These are phyloP conservation scores for Achaetomiella virescens DNA, from an alignment of 495 filamentous ascomycete genomes.

Conservation along the genomic window DNA sequence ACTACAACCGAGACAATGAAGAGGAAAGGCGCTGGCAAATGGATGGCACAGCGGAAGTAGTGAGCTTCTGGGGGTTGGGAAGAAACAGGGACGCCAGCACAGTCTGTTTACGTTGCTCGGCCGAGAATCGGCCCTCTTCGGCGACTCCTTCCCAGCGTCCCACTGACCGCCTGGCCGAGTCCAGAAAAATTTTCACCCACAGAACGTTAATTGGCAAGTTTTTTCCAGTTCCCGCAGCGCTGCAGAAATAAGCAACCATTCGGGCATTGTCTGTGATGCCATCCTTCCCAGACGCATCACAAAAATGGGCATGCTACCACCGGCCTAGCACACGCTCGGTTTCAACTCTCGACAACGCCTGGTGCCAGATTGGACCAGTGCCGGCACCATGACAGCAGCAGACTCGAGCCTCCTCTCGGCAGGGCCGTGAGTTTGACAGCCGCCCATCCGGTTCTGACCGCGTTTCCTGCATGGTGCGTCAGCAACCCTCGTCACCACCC, in stretches of 20 bases:
- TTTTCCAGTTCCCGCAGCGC: conserved; percentile 3
- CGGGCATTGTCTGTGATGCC: conserved; percentile 11
- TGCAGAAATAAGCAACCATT: conserved; percentile 8
- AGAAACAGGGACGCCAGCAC: no score
- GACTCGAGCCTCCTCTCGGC: background rate
- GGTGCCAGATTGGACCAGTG: background rate
- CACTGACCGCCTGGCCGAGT: background rate
- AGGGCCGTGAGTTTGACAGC: background rate
- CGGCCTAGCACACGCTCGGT: conserved; percentile 7
- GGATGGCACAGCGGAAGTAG: no score
- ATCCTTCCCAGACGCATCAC: conserved; percentile 5
- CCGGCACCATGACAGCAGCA: conserved; percentile 4
- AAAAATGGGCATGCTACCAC: conserved; percentile 6
- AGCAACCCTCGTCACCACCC: conserved; percentile 10
- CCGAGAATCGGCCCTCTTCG: no score
- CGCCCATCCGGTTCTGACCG: background rate
- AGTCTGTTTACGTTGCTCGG: no score
- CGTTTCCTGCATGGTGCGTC: conserved; percentile 13
- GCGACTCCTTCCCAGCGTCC: background rate
- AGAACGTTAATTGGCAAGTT: background rate
- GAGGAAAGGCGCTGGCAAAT: no score
- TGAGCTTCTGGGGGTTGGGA: no score
- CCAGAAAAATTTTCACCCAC: conserved; percentile 18
- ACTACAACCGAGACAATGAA: no score
- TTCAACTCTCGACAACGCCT: background rate